A percentile compares a stretch with the other conserved stretches of the same genome.
Evolutionary conservation across 345 rosid species (phyloP).

Genomic region (Chamaenerion angustifolium): DNA sequence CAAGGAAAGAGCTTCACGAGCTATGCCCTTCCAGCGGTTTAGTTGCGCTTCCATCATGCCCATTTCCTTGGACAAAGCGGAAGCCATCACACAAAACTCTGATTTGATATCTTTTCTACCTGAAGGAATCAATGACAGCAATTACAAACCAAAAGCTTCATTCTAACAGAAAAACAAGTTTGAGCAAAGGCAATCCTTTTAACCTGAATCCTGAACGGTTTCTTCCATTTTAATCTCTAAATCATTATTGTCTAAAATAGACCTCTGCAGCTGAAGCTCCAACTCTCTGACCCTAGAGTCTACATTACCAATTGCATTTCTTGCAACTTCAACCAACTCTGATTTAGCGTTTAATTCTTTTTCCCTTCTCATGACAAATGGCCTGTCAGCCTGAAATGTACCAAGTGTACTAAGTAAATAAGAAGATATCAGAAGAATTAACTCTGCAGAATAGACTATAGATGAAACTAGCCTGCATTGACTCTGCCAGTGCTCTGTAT

Average conservation of each 20-base stretch:
- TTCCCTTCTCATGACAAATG: constrained; percentile 57
- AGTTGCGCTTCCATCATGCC: constrained; percentile 86
- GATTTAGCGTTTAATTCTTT: constrained; percentile 55
- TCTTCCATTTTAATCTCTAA: constrained; percentile 79
- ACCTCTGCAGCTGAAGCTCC: constrained; percentile 59
- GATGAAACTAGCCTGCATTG: constrained; percentile 53
- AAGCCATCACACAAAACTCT: constrained; percentile 78
- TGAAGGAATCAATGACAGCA: constrained; percentile 14
- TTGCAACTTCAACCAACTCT: constrained; percentile 56
- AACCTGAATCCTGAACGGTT: constrained; percentile 74
- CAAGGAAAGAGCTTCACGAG: constrained; percentile 60
- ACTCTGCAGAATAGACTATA: constrained; percentile 2
- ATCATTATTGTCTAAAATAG: constrained; percentile 70
- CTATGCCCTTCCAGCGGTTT: constrained; percentile 80
- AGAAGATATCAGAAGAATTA: neutral
- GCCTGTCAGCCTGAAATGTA: constrained; percentile 61
- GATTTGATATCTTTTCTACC: constrained; percentile 77
- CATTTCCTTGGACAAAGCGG: constrained; percentile 87
- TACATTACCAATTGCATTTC: constrained; percentile 26
- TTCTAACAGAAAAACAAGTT: constrained; percentile 1
- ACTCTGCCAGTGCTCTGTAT: constrained; percentile 43
- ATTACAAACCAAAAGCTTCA: constrained; percentile 5
- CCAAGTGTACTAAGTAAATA: constrained; percentile 12
- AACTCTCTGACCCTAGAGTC: constrained; percentile 56
- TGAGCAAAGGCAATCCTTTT: constrained; percentile 3